Evolutionary conservation across 1,139 yeast genomes (phyloP), one percentile per base, ranked within the genome.

Genomic region (Yamadazyma atlantica): DNA sequence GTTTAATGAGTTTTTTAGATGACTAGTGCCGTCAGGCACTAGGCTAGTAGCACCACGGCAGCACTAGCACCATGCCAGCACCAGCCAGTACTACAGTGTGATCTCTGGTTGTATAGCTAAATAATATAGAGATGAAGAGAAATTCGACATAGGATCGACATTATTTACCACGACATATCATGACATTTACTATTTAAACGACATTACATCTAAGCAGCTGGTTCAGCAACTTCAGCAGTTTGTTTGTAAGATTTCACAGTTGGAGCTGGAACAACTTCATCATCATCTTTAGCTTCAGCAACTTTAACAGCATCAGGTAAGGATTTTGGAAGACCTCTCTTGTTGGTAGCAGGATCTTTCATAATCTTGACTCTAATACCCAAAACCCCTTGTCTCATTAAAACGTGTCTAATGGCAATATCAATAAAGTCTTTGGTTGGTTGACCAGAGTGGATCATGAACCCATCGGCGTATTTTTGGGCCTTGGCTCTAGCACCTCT

Each of bases 361-460:
- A 92, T 92, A 69, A 92, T 92, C 85, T 92, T 92, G 66, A 92
- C 97, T 83, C 86, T 92, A 72, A 92, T 85, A 84, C 99, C 99
- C 69, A 92, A 85, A 57, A 92, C 97, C 88, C 99, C 99, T 80
- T 92, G 98, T 85, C 97, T 90, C 82, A 92, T 87, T 73, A 92
- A 82, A 64, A 92, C 98, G 92, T 94, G 98, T 80, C 99, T 90
- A 71, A 96, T 89, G 62, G 98, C 98, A 70, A 84, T 78, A 77
- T 92, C 98, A 71, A 92, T 92, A 83, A 92, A 92, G 70, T 92
- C 98, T 63, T 80, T 84, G 75, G 92, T 94, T 79, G 98, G 98
- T 82, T 92, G 98, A 87, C 98, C 98, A 66, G 97, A 88, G 95
- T 92, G 98, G 82, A 92, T 94, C 95, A 92, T 88, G 96, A 92